Percentiles rank a stretch among this genome's conserved stretches.
These are phyloP conservation scores for Exophiala spinifera DNA, from an alignment of 2,329 filamentous ascomycete species.

Conservation along the genomic window DNA sequence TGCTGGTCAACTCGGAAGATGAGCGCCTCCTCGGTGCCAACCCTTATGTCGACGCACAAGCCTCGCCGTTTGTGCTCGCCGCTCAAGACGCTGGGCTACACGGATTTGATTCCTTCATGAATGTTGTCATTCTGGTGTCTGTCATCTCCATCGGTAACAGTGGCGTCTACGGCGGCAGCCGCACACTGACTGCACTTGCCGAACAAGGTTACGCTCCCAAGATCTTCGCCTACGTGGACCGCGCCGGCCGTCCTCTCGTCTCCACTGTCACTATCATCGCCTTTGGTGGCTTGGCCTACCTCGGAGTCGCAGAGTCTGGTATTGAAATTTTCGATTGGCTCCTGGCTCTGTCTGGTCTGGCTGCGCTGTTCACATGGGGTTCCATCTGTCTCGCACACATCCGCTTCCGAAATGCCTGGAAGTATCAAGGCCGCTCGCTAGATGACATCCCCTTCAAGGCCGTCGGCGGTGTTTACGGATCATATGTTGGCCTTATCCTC, in stretches of 20 bases:
- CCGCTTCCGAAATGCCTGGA: conserved; percentile 36
- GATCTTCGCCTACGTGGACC: conserved; percentile 45
- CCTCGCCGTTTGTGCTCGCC: conserved; percentile 65
- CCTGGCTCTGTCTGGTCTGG: conserved; percentile 60
- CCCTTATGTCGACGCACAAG: conserved; percentile 38
- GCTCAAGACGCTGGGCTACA: conserved; percentile 58
- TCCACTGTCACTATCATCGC: conserved; percentile 38
- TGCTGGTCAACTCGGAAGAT: conserved; percentile 43
- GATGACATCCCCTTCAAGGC: conserved; percentile 77
- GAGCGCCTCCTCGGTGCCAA: conserved; percentile 38
- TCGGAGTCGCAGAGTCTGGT: conserved; percentile 42
- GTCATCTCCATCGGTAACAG: conserved; percentile 60
- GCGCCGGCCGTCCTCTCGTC: conserved; percentile 42
- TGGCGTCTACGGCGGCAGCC: conserved; percentile 55
- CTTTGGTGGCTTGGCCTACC: conserved; percentile 42
- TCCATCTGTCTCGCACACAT: conserved; percentile 65
- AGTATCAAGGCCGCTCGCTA: conserved; percentile 63
- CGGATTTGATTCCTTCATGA: conserved; percentile 63
- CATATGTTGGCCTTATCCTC: conserved; percentile 73
- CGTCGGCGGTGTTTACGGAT: conserved; percentile 74
- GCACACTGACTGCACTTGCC: conserved; percentile 55
- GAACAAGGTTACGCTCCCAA: conserved; percentile 44
- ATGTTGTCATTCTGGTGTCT: conserved; percentile 62
- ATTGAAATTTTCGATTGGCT: conserved; percentile 61
- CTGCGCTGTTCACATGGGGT: conserved; percentile 63